Evolutionary conservation across 208 protist genomes (phyloP), one percentile per base, ranked within the genome.

Genomic region (Trypanosoma scelopori): DNA sequence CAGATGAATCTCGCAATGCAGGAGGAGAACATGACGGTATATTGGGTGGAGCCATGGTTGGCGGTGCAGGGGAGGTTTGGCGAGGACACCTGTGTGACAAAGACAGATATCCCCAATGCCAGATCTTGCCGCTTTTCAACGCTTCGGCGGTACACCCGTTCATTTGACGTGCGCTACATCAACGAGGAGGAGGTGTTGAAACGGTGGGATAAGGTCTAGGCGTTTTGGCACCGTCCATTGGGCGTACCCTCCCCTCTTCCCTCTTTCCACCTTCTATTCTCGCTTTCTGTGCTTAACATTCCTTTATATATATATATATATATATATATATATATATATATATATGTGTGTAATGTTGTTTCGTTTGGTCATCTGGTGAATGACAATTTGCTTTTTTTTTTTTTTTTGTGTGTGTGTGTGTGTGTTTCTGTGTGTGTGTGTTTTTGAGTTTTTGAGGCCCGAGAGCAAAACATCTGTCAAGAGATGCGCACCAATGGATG

Each of bases 1-100:
- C 70, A 76, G 20, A 76, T 76, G 43, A 76, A 69, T 57, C 11
- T 47, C 15, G 70, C 70, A 15, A 76, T 76, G 37, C 5, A 28
- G 22, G 70, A 76, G 37, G 39, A 52, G 30, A 37, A 63, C 11
- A 76, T 76, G 70, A 43, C 37, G 15, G 70, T 71, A 20, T 72
- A 63, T 32, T 76, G 70, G 70, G 41, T 76, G 22, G 70, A 76
- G 35, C 70, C 70, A 4, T 72, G 70, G 70, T 22, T 76, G 11
- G 60, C 70, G 11, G 70, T 76, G 15, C 70, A 76, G 22, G 70
- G 70, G 35, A 13, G 27, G 0, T 53, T 71, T 39, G 61, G 50
- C 5, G 70, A 76, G 42, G 2, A 7, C 18, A 65, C 50, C 13
- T 69, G 63, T 58, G 63, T 69, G 5, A 69, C 63, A 22, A 56